Evolutionary conservation across 306 rosid genomes (phyloP).

Genomic region (Aeschynomene evenia): DNA sequence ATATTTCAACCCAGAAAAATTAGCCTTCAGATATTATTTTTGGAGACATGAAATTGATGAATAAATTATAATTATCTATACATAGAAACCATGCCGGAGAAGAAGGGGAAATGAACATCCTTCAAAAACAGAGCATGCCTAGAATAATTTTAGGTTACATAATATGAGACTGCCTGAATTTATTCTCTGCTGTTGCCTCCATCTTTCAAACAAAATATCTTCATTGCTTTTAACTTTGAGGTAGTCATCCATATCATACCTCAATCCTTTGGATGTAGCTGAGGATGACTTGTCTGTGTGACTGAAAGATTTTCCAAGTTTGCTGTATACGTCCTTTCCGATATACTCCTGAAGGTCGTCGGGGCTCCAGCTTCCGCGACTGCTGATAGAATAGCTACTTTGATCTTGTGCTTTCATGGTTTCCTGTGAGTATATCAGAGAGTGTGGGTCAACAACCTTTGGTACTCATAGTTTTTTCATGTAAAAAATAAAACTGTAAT

Average conservation of each 20-base stretch:
- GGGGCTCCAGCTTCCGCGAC: constrained; percentile 94
- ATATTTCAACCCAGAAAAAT: background rate
- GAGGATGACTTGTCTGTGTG: constrained; percentile 31
- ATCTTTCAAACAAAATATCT: constrained; percentile 62
- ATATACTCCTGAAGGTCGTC: constrained; percentile 45
- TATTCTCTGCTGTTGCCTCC: constrained; percentile 63
- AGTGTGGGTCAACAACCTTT: background rate
- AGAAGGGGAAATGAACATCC: background rate
- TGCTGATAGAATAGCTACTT: constrained; percentile 56
- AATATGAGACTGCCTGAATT: constrained; percentile 64
- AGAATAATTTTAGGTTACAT: constrained; percentile 55
- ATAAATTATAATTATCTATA: constrained; percentile 25
- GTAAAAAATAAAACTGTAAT: background rate
- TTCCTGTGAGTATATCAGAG: constrained; percentile 40
- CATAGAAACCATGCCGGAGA: constrained; percentile 25
- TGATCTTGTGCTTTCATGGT: constrained; percentile 35
- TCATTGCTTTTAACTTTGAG: constrained; percentile 57
- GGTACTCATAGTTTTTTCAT: background rate
- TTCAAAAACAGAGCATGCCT: constrained; percentile 23
- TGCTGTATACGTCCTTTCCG: constrained; percentile 44
- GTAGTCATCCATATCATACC: constrained; percentile 67
- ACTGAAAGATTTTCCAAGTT: constrained; percentile 39
- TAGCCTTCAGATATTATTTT: background rate
- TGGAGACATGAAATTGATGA: background rate
- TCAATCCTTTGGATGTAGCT: constrained; percentile 43